A percentile compares a stretch with the other conserved stretches of the same genome.
Evolutionary conservation across 2,329 filamentous ascomycete species (phyloP).

Genomic region (Aspergillus ochraceus): DNA sequence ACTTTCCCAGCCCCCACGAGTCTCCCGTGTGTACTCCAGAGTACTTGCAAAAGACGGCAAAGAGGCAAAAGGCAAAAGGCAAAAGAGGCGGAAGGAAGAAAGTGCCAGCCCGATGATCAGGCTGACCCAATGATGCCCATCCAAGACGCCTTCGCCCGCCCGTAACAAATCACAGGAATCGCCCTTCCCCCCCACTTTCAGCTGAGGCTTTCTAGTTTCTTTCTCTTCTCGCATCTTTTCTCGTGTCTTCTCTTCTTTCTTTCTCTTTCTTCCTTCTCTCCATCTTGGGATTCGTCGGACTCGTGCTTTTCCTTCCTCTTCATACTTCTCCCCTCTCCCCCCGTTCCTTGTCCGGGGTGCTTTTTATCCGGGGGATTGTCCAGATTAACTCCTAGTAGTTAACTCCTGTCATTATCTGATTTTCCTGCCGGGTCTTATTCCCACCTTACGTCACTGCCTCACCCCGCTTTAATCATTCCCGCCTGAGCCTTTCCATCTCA

Average conservation of each 20-base stretch:
- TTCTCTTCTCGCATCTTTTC: neutral
- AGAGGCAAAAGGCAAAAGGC: too few relatives aligned
- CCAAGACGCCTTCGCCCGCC: neutral
- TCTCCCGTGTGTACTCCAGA: too few relatives aligned
- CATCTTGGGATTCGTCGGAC: neutral
- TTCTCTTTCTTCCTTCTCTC: neutral
- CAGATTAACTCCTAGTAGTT: neutral
- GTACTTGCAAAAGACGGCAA: too few relatives aligned
- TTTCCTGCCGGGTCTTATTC: neutral
- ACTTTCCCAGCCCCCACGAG: too few relatives aligned
- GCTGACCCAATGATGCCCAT: neutral
- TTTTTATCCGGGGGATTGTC: neutral
- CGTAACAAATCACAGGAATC: neutral
- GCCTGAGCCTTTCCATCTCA: too few relatives aligned
- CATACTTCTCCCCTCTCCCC: neutral
- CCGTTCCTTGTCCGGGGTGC: neutral
- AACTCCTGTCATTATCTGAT: neutral
- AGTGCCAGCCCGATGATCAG: neutral
- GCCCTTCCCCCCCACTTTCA: conserved; percentile 18
- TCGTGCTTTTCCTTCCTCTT: conserved; percentile 20
- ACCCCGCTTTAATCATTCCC: conserved; percentile 20
- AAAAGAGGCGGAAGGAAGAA: too few relatives aligned
- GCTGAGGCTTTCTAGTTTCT: conserved; percentile 16
- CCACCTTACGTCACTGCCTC: conserved; percentile 15
- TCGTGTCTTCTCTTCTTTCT: conserved; percentile 3